Base-by-base conservation (phyloP, 148 eudicot genomes). In the Fagopyrum esculentum region DNA sequence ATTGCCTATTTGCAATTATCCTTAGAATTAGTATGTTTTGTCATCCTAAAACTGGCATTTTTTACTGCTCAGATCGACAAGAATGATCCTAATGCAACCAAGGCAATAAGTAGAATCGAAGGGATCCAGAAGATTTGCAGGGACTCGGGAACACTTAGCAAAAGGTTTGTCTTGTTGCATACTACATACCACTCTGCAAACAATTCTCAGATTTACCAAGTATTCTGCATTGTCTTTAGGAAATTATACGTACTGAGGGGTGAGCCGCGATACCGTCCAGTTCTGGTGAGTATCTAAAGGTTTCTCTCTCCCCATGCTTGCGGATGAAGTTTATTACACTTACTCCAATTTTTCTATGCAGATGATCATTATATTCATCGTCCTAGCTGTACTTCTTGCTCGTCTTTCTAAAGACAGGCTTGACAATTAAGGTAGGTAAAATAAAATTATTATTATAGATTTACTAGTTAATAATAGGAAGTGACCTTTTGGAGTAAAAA, bases 61-160 rank as follows among this genome's bases (percentile, higher is more conserved):
- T 71, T 17, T 60, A 30, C 47, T 9, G 0, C 66, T 11, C 78
- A 93, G 98, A 83, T 93, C 69, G 87, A 89, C 73, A 82, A 82
- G 76, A 84, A 19, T 64, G 97, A 91, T 79, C 95, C 98, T 40
- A 94, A 89, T 82, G 92, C 96, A 40, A 71, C 51, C 66, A 90
- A 82, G 82, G 87, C 97, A 10, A 75, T 87, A 45, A 85, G 80
- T 77, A 82, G 93, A 77, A 82, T 91, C 22, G 97, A 94, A 73
- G 82, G 84, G 30, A 77, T 87, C 83, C 85, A 88, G 85, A 91
- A 84, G 75, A 54, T 80, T 56, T 94, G 98, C 83, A 86, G 79
- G 82, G 87, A 89, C 55, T 94, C 98, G 0, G 96, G 93, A 75
- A 83, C 92, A 54, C 77, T 89, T 50, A 74, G 66, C 76, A 80